Base-by-base conservation (phyloP, 768 basidiomycete species). In the Tulasnella sp. region DNA sequence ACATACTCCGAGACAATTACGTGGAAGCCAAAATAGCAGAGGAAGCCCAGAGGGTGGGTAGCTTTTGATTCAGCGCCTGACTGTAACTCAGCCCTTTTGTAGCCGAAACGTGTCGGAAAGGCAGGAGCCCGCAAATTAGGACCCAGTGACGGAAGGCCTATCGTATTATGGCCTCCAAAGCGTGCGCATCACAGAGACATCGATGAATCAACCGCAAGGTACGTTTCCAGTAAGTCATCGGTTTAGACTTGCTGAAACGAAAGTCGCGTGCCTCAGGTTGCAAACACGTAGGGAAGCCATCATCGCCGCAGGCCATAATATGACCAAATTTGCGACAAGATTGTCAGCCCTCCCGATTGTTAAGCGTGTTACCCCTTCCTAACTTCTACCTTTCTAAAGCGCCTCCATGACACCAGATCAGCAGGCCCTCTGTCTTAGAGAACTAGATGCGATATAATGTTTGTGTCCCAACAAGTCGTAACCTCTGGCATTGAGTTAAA, bases 11-110 rank as follows among this genome's bases (percentile, higher is more conserved):
- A 7, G 78, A 83, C 2, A 90, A 81, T 66, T 75, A 75, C 8
- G 80, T 89, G 25, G 85, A 87, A 65, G 80, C 81, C 53, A 78
- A 81, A 64, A 76, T 80, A 45, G 76, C 81, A 2, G 77, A 75
- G 60, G 76, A 74, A 30, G 49, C 57, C 25, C 64, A 59, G 29
- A 59, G 49, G 45, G 50, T 57, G 64, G 44, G 61, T 58, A 0
- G 53, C 22, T 5, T 61, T 43, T 12, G 58, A 60, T 41, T 19
- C 46, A 25, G 62, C 58, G 4, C 61, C 60, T 25, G 65, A 66
- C 27, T 34, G 5, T 19, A 44, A 59, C 42, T n/a, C n/a, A n/a
- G 19, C 17, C 25, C 24, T 11, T 31, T 7, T 31, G 42, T 49
- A 60, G 29, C 15, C 30, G 34, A 38, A 53, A 44, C 17, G 41